Base-by-base conservation (phyloP, 805 yeast species). In the Cyberlindnera suaveolens region DNA sequence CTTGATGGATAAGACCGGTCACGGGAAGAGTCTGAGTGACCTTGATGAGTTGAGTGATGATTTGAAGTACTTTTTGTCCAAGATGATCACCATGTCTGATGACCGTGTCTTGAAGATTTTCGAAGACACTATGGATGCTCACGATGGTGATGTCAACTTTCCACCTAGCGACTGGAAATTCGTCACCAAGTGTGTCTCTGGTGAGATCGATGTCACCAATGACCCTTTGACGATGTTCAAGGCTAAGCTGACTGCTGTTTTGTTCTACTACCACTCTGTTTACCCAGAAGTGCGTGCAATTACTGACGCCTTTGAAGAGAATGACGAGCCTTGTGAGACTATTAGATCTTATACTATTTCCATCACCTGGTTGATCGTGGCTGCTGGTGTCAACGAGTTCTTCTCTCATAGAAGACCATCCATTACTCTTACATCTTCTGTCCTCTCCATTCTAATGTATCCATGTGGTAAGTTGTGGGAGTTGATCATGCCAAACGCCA, bases 201-300 rank as follows among this genome's bases (percentile, higher is more conserved):
- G 48, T 16, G 35, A 34, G 10, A 9, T 39, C 4, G 47, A 41
- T 34, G 3, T 38, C 16, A 15, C 31, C n/a, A 26, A n/a, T 10
- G 39, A 44, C 23, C 37, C 46, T 9, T 33, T 42, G 15, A 13
- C 19, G 4, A 26, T 31, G 27, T 49, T 49, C 47, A 41, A 36
- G 29, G 34, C 41, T 15, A 39, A 39, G 27, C 8, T 44, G 18
- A 36, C 34, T 3, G 52, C 52, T 15, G 36, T 31, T 4, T 29
- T 49, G 23, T 19, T 41, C 31, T 34, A 34, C 62, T 72, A 54
- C 47, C 64, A 68, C 51, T 74, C 80, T 17, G 84, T 85, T 9
- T 80, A 80, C 56, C 77, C 83, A 1, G 86, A 80, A 60, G 85
- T 80, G 17, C 70, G 87, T 58, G 75, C 85, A 23, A 74, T 80